phyloP scores from a whole-genome alignment of 495 filamentous ascomycete genomes.

The Talaromyces nanjingensis region DNA sequence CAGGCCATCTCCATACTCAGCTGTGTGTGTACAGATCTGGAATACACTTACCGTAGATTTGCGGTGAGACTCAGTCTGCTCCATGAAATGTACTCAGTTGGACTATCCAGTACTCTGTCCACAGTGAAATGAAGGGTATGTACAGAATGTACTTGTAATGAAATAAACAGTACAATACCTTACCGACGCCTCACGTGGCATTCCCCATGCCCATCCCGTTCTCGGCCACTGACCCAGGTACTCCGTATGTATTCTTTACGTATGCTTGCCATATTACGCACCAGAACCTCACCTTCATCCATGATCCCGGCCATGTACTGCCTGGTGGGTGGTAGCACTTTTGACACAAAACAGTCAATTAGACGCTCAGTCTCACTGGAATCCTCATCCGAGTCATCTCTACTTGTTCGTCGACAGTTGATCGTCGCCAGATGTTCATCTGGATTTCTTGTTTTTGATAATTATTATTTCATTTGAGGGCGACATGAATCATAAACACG shows the following conservation, averaged over 20 bases:
- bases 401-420: neutral
- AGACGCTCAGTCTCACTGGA: neutral
- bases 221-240: neutral
- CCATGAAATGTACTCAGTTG: no score
- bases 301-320: neutral
- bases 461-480: neutral
- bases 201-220: neutral
- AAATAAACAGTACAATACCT: neutral
- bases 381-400: neutral
- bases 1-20: neutral
- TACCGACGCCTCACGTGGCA: neutral
- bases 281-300: neutral
- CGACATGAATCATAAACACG: neutral
- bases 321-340: neutral
- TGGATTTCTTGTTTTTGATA: neutral
- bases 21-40: neutral
- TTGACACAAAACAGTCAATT: neutral
- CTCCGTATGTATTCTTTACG: neutral
- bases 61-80: neutral
- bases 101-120: no score
- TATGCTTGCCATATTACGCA: neutral
- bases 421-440: neutral
- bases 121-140: no score
- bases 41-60: neutral
- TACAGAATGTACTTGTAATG: neutral